A percentile compares a stretch with the other conserved stretches of the same genome.
Evolutionary conservation across 495 filamentous ascomycete genomes (phyloP).

Genomic region (Cercophora scortea): DNA sequence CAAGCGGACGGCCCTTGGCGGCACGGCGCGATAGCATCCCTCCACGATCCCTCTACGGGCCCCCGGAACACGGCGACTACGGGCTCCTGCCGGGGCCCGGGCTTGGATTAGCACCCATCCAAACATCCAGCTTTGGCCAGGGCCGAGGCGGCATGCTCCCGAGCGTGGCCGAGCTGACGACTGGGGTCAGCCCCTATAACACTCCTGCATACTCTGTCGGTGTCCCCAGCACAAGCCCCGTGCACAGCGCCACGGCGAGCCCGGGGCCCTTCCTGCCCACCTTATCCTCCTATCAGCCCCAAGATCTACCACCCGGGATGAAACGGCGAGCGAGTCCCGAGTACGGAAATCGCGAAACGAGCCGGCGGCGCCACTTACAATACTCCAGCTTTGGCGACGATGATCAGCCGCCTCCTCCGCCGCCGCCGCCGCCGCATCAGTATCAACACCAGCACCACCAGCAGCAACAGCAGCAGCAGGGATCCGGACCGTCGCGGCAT

Average conservation of each 20-base stretch:
- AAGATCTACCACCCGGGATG: slow-evolving; percentile 5
- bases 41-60: slow-evolving; percentile 27
- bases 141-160: slow-evolving; percentile 34
- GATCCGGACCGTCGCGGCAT: too few relatives aligned
- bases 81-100: slow-evolving; percentile 9
- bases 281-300: slow-evolving; percentile 27
- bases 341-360: slow-evolving; percentile 30
- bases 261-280: slow-evolving; percentile 32
- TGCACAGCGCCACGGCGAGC: slow-evolving; percentile 31
- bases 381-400: too few relatives aligned
- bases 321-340: slow-evolving; percentile 38
- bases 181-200: slow-evolving; percentile 45
- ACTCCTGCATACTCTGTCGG: slow-evolving; percentile 43
- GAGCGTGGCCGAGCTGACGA: slow-evolving; percentile 48
- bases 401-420: too few relatives aligned
- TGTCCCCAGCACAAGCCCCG: slow-evolving; percentile 27
- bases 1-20: slow-evolving; percentile 20
- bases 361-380: slow-evolving; percentile 29
- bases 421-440: slow-evolving; percentile 20
- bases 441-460: slow-evolving; percentile 8
- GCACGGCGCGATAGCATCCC: slow-evolving; percentile 39
- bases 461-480: not conserved
- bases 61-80: slow-evolving; percentile 5
- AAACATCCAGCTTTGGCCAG: slow-evolving; percentile 18
- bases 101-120: slow-evolving; percentile 37